A percentile compares a stretch with the other conserved stretches of the same genome.
These are phyloP conservation scores for Schizothecium vesticola DNA, from an alignment of 495 filamentous ascomycete species.

Conservation along the genomic window DNA sequence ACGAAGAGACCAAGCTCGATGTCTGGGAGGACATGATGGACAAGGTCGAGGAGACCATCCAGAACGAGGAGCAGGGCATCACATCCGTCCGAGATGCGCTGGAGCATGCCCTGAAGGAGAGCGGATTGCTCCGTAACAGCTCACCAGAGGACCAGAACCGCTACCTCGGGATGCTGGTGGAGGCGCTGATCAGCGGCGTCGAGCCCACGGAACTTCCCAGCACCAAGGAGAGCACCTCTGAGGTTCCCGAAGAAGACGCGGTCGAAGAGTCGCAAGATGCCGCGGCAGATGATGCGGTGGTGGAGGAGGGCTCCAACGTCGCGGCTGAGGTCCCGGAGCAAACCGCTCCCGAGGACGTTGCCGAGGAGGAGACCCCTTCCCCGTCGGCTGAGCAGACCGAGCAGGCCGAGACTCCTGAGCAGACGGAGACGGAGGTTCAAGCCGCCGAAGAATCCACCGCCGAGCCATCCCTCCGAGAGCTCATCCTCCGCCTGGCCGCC, in stretches of 20 bases:
- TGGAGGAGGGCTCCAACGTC: background rate
- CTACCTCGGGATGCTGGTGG: slow-evolving; percentile 38
- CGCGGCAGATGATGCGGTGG: background rate
- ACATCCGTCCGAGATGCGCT: slow-evolving; percentile 39
- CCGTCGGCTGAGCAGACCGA: background rate
- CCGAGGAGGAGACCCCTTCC: background rate
- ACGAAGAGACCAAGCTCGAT: slow-evolving; percentile 18
- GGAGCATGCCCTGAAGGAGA: slow-evolving; percentile 39
- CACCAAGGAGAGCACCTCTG: background rate
- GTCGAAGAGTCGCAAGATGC: background rate
- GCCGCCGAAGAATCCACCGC: slow-evolving; percentile 5
- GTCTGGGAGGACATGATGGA: slow-evolving; percentile 51
- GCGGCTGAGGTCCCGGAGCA: background rate
- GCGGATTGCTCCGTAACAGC: slow-evolving; percentile 35
- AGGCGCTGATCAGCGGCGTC: slow-evolving; percentile 28
- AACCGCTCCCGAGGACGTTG: background rate
- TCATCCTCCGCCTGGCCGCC: slow-evolving; percentile 22
- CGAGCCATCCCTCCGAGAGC: slow-evolving; percentile 23
- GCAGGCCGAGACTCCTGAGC: slow-evolving; percentile 12
- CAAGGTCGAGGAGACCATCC: slow-evolving; percentile 50
- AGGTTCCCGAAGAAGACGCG: background rate
- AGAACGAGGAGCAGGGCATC: slow-evolving; percentile 47
- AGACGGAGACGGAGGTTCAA: slow-evolving; percentile 12
- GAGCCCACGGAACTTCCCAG: background rate
- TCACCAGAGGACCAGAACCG: slow-evolving; percentile 30